Evolutionary conservation across 371 early-diverging fungal genomes (phyloP), one percentile per base, ranked within the genome.

Genomic region (Mycotypha africana): DNA sequence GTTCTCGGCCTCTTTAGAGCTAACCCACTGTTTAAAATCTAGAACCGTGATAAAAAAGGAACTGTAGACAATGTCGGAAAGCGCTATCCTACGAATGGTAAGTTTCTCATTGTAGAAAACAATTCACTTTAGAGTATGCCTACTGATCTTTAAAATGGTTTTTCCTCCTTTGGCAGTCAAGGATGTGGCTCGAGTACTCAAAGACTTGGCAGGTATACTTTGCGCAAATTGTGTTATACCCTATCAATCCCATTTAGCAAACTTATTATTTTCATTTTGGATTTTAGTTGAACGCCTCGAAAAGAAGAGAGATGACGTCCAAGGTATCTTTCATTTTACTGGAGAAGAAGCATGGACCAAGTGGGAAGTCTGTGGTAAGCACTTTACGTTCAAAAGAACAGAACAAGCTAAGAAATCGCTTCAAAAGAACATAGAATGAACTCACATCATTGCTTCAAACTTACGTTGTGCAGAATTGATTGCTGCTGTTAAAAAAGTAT

Each of bases 81-180:
- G 8, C 78, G 93, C 25, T 93, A 80, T 57, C 93, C 93, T 19
- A 90, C 91, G 20, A 82, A 89, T 55, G 83, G 79, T 76, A 81
- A 56, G 24, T 28, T 5, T 28, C 28, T 28, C 28, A 8, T 8
- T 28, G 11, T 28, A 28, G 11, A 5, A 8, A 28, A 28, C 28
- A 28, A 28, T n/a, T n/a, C n/a, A n/a, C n/a, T n/a, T n/a, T n/a
- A n/a, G n/a, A n/a, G n/a, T n/a, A n/a, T n/a, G n/a, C n/a, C n/a
- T n/a, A n/a, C n/a, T n/a, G n/a, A n/a, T n/a, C n/a, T n/a, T n/a
- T n/a, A 49, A 43, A 15, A 34, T 14, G 30, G 19, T 32, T 34
- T 12, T 25, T 33, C 16, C 21, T 21, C 17, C 26, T 23, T 49
- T n/a, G 24, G 22, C 37, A 82, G 82, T 82, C 11, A 69, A 67